phyloP scores from a whole-genome alignment of 768 basidiomycete genomes.

The Suillus plorans region DNA sequence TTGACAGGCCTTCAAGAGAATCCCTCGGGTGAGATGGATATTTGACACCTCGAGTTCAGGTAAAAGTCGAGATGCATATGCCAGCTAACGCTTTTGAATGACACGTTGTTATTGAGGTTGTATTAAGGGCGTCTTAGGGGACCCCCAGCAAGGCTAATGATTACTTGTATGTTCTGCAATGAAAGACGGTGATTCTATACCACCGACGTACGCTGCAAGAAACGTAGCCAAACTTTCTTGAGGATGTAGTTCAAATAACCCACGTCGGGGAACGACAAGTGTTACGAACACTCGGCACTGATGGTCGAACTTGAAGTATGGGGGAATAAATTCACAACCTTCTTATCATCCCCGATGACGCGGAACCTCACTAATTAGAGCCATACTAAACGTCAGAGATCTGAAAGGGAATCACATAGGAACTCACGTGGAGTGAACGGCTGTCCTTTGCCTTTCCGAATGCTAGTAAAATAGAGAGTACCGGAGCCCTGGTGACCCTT shows the following conservation, averaged over 20 bases:
- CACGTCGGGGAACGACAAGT: not conserved
- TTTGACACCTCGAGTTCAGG: not conserved
- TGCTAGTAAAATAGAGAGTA: conserved; percentile 82
- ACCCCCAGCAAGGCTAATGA: not conserved
- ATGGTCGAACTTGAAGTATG: conserved; percentile 7
- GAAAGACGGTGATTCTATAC: not conserved
- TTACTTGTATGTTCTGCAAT: not conserved
- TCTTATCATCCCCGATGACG: conserved; percentile 64
- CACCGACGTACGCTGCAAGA: not conserved
- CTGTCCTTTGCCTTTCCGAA: conserved; percentile 70
- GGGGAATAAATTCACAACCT: conserved; percentile 36
- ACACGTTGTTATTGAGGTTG: not conserved
- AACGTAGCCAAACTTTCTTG: not conserved
- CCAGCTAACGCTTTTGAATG: not conserved
- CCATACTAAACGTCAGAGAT: not conserved
- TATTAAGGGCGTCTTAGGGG: not conserved
- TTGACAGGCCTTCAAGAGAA: not conserved
- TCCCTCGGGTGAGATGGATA: not conserved
- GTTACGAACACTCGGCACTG: not conserved
- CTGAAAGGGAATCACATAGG: not conserved
- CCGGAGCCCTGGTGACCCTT: conserved; percentile 75
- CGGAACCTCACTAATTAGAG: conserved; percentile 56
- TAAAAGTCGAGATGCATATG: not conserved
- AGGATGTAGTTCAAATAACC: not conserved
- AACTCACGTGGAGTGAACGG: conserved; percentile 62